Evolutionary conservation across 2,329 filamentous ascomycete genomes (phyloP).

Genomic region (Lomentospora prolificans): DNA sequence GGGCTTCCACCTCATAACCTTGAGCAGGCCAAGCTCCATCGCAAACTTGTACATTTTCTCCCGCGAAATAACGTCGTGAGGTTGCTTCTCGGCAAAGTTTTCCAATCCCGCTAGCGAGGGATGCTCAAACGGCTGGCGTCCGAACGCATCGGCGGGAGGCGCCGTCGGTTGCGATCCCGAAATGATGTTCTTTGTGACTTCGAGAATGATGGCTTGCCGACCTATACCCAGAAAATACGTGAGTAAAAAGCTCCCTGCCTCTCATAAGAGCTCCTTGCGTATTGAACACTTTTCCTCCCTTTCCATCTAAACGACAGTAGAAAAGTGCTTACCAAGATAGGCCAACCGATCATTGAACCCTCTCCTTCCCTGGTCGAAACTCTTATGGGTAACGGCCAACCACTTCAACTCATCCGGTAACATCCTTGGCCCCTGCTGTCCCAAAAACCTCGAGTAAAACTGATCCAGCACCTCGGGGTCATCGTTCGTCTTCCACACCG

Average conservation of each 20-base stretch:
- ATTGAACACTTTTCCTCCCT: too few species aligned
- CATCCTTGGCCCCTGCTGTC: constrained; percentile 59
- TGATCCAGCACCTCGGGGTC: constrained; percentile 65
- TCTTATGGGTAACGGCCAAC: constrained; percentile 96
- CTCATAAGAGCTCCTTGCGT: too few species aligned
- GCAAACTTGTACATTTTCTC: constrained; percentile 60
- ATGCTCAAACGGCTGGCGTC: constrained; percentile 59
- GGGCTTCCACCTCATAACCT: constrained; percentile 83
- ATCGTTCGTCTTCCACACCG: constrained; percentile 60
- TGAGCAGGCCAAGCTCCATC: constrained; percentile 56
- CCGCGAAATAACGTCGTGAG: constrained; percentile 53
- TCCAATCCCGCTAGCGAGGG: constrained; percentile 62
- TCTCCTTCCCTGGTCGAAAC: constrained; percentile 88
- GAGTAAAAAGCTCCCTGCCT: background rate
- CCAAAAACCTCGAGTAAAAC: constrained; percentile 69
- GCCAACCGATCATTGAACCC: constrained; percentile 91
- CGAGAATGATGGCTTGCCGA: constrained; percentile 18
- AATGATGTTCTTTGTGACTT: constrained; percentile 41
- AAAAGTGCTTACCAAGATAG: constrained; percentile 12
- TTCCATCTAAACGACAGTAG: background rate
- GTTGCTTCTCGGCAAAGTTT: constrained; percentile 54
- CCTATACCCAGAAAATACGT: constrained; percentile 12
- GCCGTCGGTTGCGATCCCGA: constrained; percentile 31
- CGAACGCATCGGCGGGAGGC: constrained; percentile 32
- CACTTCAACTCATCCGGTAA: constrained; percentile 90